Evolutionary conservation across 352 stramenopile species (phyloP).

Genomic region (Phytophthora pluvialis): DNA sequence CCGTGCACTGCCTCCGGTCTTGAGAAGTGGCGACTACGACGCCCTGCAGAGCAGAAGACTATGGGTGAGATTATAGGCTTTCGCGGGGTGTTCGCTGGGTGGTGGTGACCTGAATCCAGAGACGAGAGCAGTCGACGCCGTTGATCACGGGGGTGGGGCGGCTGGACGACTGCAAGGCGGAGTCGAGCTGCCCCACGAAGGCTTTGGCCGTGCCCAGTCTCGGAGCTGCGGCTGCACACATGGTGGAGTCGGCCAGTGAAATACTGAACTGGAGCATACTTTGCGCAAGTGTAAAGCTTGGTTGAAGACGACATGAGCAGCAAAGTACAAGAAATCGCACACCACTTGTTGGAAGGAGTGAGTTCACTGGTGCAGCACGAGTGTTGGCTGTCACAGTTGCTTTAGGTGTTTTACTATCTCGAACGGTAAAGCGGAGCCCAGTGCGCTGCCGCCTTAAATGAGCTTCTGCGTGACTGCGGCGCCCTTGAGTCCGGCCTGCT

Average conservation of each 20-base stretch:
- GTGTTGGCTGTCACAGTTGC: conserved; percentile 1
- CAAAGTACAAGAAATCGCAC: not conserved
- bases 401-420: not conserved
- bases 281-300: conserved; percentile 8
- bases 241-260: conserved; percentile 6
- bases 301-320: not conserved
- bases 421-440: not conserved
- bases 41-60: conserved; percentile 37
- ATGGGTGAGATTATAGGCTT: not conserved
- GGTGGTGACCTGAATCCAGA: conserved; percentile 74
- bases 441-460: conserved; percentile 44
- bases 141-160: conserved; percentile 56
- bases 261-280: conserved; percentile 7
- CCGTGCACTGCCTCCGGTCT: conserved; percentile 46
- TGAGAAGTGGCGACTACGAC: conserved; percentile 52
- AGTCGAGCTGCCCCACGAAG: conserved; percentile 65
- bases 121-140: conserved; percentile 66
- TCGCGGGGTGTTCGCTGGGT: not conserved
- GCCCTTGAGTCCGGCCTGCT: conserved; percentile 91
- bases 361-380: conserved; percentile 15
- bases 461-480: conserved; percentile 93
- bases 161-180: conserved; percentile 42
- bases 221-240: conserved; percentile 6
- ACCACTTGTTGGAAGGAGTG: not conserved
- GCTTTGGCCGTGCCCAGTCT: conserved; percentile 55